A percentile compares a stretch with the other conserved stretches of the same genome.
These are phyloP conservation scores for Peronospora destructor DNA, from an alignment of 352 stramenopile species.

Conservation along the genomic window DNA sequence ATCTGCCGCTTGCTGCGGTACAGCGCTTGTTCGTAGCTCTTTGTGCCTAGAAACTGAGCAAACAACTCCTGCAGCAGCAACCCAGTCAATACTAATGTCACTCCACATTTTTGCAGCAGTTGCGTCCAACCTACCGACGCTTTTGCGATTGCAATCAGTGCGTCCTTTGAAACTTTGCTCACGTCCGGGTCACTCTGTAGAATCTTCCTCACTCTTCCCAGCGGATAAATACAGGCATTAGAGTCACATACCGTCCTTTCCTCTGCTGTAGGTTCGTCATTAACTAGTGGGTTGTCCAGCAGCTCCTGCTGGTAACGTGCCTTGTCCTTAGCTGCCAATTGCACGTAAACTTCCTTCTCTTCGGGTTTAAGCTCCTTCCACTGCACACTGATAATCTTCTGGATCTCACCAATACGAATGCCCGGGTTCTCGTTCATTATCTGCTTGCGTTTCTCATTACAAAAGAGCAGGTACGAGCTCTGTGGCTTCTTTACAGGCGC, in stretches of 20 bases:
- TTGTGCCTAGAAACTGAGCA: constrained; percentile 82
- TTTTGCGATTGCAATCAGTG: constrained; percentile 88
- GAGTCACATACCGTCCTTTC: constrained; percentile 20
- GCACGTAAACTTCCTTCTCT: constrained; percentile 85
- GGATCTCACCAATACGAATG: constrained; percentile 58
- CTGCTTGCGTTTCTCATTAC: constrained; percentile 65
- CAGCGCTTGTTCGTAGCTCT: constrained; percentile 81
- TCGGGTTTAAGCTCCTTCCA: constrained; percentile 84
- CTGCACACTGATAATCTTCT: constrained; percentile 85
- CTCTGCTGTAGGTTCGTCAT: constrained; percentile 46
- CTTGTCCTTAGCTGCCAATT: constrained; percentile 83
- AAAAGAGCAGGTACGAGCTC: constrained; percentile 84
- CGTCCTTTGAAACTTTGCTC: constrained; percentile 88
- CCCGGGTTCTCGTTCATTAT: constrained; percentile 59
- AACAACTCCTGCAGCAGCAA: constrained; percentile 74
- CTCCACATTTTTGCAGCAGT: background rate
- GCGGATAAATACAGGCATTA: constrained; percentile 50
- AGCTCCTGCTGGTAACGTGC: constrained; percentile 72
- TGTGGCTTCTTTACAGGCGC: constrained; percentile 69
- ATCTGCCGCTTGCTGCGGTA: constrained; percentile 82
- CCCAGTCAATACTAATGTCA: background rate
- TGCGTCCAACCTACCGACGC: constrained; percentile 53
- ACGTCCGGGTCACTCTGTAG: constrained; percentile 90
- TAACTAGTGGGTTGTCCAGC: constrained; percentile 50
- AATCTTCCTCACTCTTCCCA: constrained; percentile 89